Conservation (phyloP, 2,329 filamentous ascomycete genomes). For the Beauveria brongniartii region DNA sequence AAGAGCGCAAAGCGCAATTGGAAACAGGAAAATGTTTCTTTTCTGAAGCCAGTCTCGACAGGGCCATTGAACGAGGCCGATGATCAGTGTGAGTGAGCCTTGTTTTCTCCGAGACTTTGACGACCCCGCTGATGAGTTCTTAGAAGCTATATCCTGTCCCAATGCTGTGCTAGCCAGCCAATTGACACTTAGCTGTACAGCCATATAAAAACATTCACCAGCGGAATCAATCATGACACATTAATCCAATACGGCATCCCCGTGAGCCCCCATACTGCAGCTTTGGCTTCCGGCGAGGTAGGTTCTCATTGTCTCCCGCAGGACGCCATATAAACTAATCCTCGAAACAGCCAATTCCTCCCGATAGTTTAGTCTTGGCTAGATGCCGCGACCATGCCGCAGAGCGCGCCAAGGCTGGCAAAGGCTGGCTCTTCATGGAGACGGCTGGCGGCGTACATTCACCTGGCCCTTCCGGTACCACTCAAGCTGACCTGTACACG, state of each 20-base stretch:
- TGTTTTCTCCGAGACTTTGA: background rate
- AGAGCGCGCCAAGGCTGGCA: conserved; percentile 31
- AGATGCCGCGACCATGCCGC: conserved; percentile 38
- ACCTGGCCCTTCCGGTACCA: conserved; percentile 64
- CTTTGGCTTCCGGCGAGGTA: conserved; percentile 38
- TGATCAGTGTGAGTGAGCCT: conserved; percentile 47
- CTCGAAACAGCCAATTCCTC: conserved; percentile 35
- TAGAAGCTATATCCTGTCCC: background rate
- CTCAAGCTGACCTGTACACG: conserved; percentile 71
- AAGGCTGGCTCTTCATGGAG: conserved; percentile 63
- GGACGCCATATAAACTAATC: conserved; percentile 6
- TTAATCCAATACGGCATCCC: conserved; percentile 67
- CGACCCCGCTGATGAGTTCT: background rate
- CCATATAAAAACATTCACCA: conserved; percentile 54
- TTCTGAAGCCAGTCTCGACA: conserved; percentile 76
- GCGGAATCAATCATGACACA: conserved; percentile 40
- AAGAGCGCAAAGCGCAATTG: conserved; percentile 46
- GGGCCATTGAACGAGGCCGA: conserved; percentile 64
- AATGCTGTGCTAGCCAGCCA: background rate
- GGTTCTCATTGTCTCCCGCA: background rate
- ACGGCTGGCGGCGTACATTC: conserved; percentile 79
- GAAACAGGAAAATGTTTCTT: conserved; percentile 44
- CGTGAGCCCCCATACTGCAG: conserved; percentile 72
- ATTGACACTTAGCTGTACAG: conserved; percentile 28
- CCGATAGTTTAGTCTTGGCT: conserved; percentile 42